A percentile compares a stretch with the other conserved stretches of the same genome.
Conservation (phyloP, 176 grass and related monocot species). For the Elymus sibiricus region DNA sequence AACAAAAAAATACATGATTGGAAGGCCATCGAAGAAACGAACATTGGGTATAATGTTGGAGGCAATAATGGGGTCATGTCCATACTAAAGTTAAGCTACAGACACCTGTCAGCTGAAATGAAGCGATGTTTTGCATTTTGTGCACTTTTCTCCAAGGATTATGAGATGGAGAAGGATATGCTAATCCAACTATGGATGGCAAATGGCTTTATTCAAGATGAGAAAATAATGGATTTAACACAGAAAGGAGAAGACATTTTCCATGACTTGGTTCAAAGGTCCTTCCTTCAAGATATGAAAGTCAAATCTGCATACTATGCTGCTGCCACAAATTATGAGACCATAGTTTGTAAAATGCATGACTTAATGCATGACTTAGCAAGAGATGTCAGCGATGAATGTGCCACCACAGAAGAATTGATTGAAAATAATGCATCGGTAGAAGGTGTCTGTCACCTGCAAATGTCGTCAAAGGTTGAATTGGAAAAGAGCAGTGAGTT, state of each 20-base stretch:
- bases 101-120: background rate
- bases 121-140: too few species aligned
- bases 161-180: too few species aligned
- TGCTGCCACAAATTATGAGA: background rate
- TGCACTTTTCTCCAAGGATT: too few species aligned
- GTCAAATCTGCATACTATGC: background rate
- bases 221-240: too few species aligned
- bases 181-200: too few species aligned
- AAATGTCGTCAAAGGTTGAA: background rate
- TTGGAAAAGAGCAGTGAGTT: background rate
- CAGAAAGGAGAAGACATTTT: too few species aligned
- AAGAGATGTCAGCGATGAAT: background rate
- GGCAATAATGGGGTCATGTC: background rate
- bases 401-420: background rate
- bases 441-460: background rate
- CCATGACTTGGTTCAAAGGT: too few species aligned
- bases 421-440: background rate
- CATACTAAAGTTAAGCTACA: slow-evolving; percentile 14
- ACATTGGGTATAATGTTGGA: background rate
- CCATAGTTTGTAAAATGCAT: slow-evolving; percentile 20
- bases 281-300: too few species aligned
- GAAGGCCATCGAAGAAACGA: too few species aligned
- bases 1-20: too few species aligned
- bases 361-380: slow-evolving; percentile 34
- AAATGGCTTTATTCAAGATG: too few species aligned